A percentile compares a stretch with the other conserved stretches of the same genome.
phyloP scores from a whole-genome alignment of 257 asterid species.

The Handroanthus guayacan region DNA sequence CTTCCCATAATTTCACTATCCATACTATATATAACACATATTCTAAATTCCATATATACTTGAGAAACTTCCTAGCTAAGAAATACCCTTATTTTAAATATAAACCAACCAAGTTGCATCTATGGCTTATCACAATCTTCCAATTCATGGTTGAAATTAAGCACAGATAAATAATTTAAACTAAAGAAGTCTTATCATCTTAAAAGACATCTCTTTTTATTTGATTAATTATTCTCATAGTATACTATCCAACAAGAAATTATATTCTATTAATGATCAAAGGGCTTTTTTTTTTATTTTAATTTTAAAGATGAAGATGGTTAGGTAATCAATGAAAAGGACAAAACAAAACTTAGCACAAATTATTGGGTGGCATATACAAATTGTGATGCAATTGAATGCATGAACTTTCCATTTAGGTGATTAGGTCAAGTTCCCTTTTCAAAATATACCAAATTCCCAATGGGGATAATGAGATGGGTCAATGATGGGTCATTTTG shows the following conservation, averaged over 20 bases:
- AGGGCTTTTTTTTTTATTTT: neutral
- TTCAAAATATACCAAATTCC: conserved; percentile 10
- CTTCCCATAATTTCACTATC: neutral
- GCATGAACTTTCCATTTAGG: conserved; percentile 36
- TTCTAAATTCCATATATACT: conserved; percentile 8
- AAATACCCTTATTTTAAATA: conserved; percentile 5
- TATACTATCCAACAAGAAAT: neutral
- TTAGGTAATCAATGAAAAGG: conserved; percentile 33
- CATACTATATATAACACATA: neutral
- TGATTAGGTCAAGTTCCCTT: conserved; percentile 35
- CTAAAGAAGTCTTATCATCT: conserved; percentile 18
- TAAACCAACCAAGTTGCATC: conserved; percentile 2
- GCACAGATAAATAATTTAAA: neutral
- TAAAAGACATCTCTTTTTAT: neutral
- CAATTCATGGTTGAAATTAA: neutral
- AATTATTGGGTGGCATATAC: conserved; percentile 48
- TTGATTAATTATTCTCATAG: conserved; percentile 14
- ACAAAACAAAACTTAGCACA: conserved; percentile 41
- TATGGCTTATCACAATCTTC: conserved; percentile 3
- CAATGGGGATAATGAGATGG: conserved; percentile 39
- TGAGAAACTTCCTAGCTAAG: neutral
- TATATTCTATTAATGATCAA: neutral
- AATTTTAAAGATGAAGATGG: neutral
- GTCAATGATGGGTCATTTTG: conserved; percentile 47
- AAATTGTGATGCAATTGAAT: conserved; percentile 35